Conservation (phyloP, 176 grass and related monocot species). For the Cymbopogon citratus region DNA sequence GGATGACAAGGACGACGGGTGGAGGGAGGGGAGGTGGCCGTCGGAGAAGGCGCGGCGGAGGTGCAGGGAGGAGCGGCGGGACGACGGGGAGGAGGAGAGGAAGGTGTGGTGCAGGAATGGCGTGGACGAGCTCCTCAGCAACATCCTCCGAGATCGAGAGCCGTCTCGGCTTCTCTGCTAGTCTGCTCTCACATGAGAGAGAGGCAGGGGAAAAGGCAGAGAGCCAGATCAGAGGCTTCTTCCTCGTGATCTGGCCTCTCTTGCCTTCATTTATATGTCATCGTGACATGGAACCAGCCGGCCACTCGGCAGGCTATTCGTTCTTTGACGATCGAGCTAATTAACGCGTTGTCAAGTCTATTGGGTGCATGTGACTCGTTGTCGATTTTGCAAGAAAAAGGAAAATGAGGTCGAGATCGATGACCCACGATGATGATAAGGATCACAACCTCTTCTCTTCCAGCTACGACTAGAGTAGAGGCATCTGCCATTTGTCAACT, state of each 20-base stretch:
- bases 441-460: background rate
- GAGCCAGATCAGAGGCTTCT: background rate
- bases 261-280: background rate
- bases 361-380: too few species aligned
- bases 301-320: background rate
- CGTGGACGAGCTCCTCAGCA: slow-evolving; percentile 50
- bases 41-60: slow-evolving; percentile 59
- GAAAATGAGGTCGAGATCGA: background rate
- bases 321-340: too few species aligned
- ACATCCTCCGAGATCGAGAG: slow-evolving; percentile 10
- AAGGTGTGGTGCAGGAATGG: slow-evolving; percentile 34
- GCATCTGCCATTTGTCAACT: background rate
- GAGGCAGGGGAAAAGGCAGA: background rate
- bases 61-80: slow-evolving; percentile 12
- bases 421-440: background rate
- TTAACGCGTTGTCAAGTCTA: too few species aligned
- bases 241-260: slow-evolving; percentile 24
- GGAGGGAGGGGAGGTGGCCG: slow-evolving; percentile 45
- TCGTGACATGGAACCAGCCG: background rate
- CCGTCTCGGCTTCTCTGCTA: background rate
- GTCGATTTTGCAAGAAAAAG: background rate
- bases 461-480: too few species aligned
- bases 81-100: background rate
- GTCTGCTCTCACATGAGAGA: background rate
- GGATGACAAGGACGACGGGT: background rate